These are phyloP conservation scores for Tolypocladium tundrense DNA, from an alignment of 2,329 filamentous ascomycete genomes.

Conservation along the genomic window DNA sequence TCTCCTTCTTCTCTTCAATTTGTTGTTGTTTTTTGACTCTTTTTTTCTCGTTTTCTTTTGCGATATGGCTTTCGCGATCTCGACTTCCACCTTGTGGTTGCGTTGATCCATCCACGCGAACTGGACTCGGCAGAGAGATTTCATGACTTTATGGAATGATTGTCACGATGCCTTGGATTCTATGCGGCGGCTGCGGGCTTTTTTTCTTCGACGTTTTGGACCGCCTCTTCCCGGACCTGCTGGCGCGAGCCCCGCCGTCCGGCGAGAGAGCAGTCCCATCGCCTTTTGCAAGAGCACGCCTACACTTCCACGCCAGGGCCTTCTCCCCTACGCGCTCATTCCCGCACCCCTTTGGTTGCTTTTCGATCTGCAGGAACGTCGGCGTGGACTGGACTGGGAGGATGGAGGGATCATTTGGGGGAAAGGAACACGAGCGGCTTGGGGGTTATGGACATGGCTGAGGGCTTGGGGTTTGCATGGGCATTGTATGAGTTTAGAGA, in stretches of 20 bases:
- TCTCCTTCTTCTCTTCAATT: slow-evolving; percentile 12
- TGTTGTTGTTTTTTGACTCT: slow-evolving; percentile 10
- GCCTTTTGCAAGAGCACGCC: background rate
- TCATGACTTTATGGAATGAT: slow-evolving; percentile 10
- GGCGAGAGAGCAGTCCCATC: background rate
- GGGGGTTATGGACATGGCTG: background rate
- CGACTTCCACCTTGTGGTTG: background rate
- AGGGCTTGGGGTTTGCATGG: background rate
- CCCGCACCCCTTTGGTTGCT: background rate
- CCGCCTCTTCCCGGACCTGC: background rate
- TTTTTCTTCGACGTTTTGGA: slow-evolving; percentile 9
- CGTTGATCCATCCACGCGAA: background rate
- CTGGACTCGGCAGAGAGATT: background rate
- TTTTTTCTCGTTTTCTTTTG: slow-evolving; percentile 6
- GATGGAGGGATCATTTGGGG: background rate
- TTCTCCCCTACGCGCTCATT: background rate
- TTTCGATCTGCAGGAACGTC: background rate
- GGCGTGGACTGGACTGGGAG: background rate
- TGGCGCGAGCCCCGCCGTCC: background rate
- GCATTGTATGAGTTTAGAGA: slow-evolving; percentile 2
- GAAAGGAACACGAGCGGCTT: background rate
- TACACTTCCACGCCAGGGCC: background rate
- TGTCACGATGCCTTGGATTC: slow-evolving; percentile 10
- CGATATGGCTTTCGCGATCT: slow-evolving; percentile 7
- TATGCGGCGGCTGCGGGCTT: background rate